Percentiles rank a stretch among this genome's conserved stretches.
Evolutionary conservation across 1,139 yeast species (phyloP).

Genomic region (Wickerhamiella infanticola): DNA sequence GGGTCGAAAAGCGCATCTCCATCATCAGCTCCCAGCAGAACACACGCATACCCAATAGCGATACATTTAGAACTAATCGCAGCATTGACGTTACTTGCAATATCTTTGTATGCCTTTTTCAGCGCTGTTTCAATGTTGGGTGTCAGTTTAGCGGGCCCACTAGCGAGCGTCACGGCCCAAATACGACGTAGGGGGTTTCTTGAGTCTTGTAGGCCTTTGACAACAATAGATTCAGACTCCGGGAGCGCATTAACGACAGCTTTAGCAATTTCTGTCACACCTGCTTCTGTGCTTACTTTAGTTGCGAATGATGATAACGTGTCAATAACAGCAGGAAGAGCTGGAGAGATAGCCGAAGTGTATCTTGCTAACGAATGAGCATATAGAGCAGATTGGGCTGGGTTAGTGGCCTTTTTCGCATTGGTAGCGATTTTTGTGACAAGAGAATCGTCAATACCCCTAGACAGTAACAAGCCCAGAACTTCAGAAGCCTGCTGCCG

Average conservation of each 20-base stretch:
- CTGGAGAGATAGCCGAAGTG: conserved; percentile 19
- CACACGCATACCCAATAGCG: conserved; percentile 12
- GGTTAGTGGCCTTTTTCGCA: conserved; percentile 37
- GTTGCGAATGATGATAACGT: conserved; percentile 35
- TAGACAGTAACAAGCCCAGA: conserved; percentile 21
- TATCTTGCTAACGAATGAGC: conserved; percentile 28
- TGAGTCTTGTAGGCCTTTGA: conserved; percentile 48
- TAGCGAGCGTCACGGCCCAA: conserved; percentile 47
- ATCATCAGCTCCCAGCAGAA: conserved; percentile 5
- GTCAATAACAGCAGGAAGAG: conserved; percentile 25
- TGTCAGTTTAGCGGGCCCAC: conserved; percentile 20
- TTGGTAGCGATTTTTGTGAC: conserved; percentile 41
- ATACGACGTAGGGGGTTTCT: conserved; percentile 45
- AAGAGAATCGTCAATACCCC: conserved; percentile 20
- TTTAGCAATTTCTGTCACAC: conserved; percentile 36
- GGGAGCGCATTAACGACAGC: conserved; percentile 25
- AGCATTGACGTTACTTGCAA: conserved; percentile 19
- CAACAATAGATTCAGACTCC: conserved; percentile 25
- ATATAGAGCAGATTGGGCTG: conserved; percentile 47
- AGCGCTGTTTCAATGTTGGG: conserved; percentile 26
- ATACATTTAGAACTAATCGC: conserved; percentile 15
- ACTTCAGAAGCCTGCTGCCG: conserved; percentile 38
- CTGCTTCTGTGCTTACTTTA: conserved; percentile 64
- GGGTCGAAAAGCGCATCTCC: conserved; percentile 9
- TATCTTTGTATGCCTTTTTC: conserved; percentile 21